These are phyloP conservation scores for Aegle marmelos DNA, from an alignment of 345 rosid species.

Conservation along the genomic window DNA sequence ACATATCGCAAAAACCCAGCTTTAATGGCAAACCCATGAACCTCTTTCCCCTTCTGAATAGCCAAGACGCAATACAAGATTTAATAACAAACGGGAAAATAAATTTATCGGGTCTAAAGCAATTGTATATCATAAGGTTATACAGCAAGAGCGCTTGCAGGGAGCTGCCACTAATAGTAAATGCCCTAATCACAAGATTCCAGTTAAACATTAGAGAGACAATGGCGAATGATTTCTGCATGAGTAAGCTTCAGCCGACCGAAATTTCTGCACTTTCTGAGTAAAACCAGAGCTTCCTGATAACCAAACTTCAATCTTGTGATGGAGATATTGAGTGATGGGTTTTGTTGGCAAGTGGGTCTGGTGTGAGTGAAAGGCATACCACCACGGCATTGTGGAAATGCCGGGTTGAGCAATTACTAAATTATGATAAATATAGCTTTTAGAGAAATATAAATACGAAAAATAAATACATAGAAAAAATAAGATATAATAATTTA, in stretches of 20 bases:
- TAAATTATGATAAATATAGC: too few species aligned
- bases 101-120: slow-evolving; percentile 58
- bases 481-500: too few species aligned
- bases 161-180: slow-evolving; percentile 34
- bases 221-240: slow-evolving; percentile 45
- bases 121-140: slow-evolving; percentile 49
- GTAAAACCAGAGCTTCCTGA: slow-evolving; percentile 37
- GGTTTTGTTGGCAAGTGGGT: slow-evolving; percentile 14
- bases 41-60: slow-evolving; percentile 41
- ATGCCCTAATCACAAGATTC: slow-evolving; percentile 68
- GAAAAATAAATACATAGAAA: too few species aligned
- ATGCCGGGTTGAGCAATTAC: too few species aligned
- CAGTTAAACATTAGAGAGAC: slow-evolving; percentile 52
- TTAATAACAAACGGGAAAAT: slow-evolving; percentile 69
- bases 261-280: slow-evolving; percentile 45
- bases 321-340: neutral
- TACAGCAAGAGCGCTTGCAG: slow-evolving; percentile 53
- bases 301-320: slow-evolving; percentile 26
- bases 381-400: too few species aligned
- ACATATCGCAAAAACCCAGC: slow-evolving; percentile 45
- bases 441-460: too few species aligned
- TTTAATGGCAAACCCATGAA: slow-evolving; percentile 61
- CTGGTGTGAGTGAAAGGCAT: slow-evolving; percentile 27
- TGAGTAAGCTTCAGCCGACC: slow-evolving; percentile 59
- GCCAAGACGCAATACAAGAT: slow-evolving; percentile 45